These are phyloP conservation scores for Lactarius deliciosus DNA, from an alignment of 768 basidiomycete genomes.

Conservation along the genomic window DNA sequence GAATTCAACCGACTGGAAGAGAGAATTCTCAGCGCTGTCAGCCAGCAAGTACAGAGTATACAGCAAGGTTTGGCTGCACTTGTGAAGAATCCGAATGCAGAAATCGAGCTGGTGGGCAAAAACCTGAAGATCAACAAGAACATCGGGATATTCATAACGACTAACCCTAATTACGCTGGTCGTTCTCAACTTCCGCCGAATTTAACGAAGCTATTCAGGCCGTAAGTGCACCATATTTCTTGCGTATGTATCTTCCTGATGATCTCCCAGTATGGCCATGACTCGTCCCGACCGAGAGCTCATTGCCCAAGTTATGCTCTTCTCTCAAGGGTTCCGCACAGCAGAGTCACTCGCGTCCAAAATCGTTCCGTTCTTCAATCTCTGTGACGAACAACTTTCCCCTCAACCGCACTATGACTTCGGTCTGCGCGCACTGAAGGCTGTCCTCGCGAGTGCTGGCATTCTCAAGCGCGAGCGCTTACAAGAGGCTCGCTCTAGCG, in stretches of 20 bases:
- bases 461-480: slow-evolving; percentile 93
- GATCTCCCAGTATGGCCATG: slow-evolving; percentile 85
- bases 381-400: slow-evolving; percentile 96
- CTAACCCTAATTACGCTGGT: slow-evolving; percentile 98
- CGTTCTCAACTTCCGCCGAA: slow-evolving; percentile 89
- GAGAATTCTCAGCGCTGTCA: slow-evolving; percentile 95
- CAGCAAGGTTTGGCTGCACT: slow-evolving; percentile 90
- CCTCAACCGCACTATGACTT: slow-evolving; percentile 99
- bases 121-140: slow-evolving; percentile 90
- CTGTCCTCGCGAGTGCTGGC: slow-evolving; percentile 95
- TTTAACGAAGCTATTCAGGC: slow-evolving; percentile 89
- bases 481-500: slow-evolving; percentile 42
- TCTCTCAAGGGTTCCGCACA: slow-evolving; percentile 98
- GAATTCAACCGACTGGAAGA: slow-evolving; percentile 99
- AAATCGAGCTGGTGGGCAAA: slow-evolving; percentile 96
- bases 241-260: not conserved
- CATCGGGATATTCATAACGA: slow-evolving; percentile 99
- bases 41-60: slow-evolving; percentile 98
- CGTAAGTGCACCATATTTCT: slow-evolving; percentile 50
- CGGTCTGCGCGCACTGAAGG: slow-evolving; percentile 94
- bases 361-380: slow-evolving; percentile 98
- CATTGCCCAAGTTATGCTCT: slow-evolving; percentile 98
- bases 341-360: slow-evolving; percentile 98
- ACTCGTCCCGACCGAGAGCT: slow-evolving; percentile 97
- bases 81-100: slow-evolving; percentile 78